Percentiles rank a stretch among this genome's conserved stretches.
Conservation (phyloP, 148 eudicot genomes). For the Vaccinium corymbosum region DNA sequence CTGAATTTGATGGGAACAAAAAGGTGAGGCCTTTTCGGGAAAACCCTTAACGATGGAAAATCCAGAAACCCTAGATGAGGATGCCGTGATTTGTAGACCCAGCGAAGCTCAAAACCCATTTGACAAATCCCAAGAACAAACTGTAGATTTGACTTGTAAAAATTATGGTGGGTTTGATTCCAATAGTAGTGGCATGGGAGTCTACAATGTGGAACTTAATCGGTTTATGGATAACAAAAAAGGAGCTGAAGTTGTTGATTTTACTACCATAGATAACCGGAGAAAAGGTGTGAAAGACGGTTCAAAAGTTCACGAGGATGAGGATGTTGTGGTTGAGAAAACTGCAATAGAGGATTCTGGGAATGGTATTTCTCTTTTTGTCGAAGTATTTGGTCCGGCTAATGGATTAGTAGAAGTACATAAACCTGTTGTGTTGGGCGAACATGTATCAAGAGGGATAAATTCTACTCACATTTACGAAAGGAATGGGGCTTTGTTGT, state of each 20-base stretch:
- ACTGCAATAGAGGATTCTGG: conserved; percentile 16
- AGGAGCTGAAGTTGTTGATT: background rate
- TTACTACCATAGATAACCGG: background rate
- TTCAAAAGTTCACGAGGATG: background rate
- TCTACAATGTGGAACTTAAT: conserved; percentile 12
- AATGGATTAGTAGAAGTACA: conserved; percentile 16
- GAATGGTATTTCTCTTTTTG: conserved; percentile 35
- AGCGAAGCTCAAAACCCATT: conserved; percentile 15
- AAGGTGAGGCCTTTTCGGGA: conserved; percentile 13
- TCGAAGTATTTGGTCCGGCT: conserved; percentile 36
- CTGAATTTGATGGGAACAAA: conserved; percentile 5
- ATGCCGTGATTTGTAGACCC: conserved; percentile 17
- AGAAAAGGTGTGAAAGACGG: background rate
- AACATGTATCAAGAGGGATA: background rate
- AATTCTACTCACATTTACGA: background rate
- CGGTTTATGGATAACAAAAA: background rate
- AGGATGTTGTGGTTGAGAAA: background rate
- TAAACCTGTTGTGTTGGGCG: conserved; percentile 1
- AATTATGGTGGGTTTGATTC: conserved; percentile 7
- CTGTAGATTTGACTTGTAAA: conserved; percentile 10
- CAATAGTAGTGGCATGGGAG: background rate
- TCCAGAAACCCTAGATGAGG: conserved; percentile 26
- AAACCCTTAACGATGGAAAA: conserved; percentile 26
- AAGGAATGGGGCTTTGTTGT: background rate
- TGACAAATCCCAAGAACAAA: conserved; percentile 19